phyloP scores from a whole-genome alignment of 192 early-diverging fungal species.

The Chytriomyces sp. region DNA sequence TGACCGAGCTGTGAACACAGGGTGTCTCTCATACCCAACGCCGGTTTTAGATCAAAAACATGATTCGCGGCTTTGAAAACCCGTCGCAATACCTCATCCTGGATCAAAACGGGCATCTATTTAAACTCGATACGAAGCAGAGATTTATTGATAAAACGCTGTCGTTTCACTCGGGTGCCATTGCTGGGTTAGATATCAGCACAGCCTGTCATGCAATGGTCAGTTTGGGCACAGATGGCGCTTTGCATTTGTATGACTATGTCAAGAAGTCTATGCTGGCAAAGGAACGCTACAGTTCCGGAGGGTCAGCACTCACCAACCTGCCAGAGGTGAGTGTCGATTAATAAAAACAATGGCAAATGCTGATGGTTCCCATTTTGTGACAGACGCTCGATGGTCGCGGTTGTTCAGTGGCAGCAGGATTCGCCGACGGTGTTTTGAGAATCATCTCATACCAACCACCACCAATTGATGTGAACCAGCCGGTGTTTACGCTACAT shows the following conservation, averaged over 20 bases:
- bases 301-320: slow-evolving; percentile 48
- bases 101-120: slow-evolving; percentile 53
- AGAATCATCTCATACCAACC: slow-evolving; percentile 53
- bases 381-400: slow-evolving; percentile 52
- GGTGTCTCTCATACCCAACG: background rate
- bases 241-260: slow-evolving; percentile 57
- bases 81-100: slow-evolving; percentile 54
- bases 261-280: slow-evolving; percentile 36
- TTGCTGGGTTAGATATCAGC: slow-evolving; percentile 52
- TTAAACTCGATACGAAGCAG: slow-evolving; percentile 55
- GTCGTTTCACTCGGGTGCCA: slow-evolving; percentile 57
- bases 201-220: slow-evolving; percentile 52
- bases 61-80: slow-evolving; percentile 42
- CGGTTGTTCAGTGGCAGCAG: slow-evolving; percentile 57
- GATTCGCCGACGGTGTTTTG: slow-evolving; percentile 65
- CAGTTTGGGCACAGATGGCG: slow-evolving; percentile 58
- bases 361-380: no score
- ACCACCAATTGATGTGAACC: slow-evolving; percentile 13
- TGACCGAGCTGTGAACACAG: background rate
- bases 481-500: slow-evolving; percentile 48
- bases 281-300: slow-evolving; percentile 37
- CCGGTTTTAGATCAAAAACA: slow-evolving; percentile 52
- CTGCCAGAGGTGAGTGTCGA: slow-evolving; percentile 51
- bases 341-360: background rate
- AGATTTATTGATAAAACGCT: slow-evolving; percentile 49